Evolutionary conservation across 129 eudicot genomes (phyloP).

Genomic region (Arctium minus): DNA sequence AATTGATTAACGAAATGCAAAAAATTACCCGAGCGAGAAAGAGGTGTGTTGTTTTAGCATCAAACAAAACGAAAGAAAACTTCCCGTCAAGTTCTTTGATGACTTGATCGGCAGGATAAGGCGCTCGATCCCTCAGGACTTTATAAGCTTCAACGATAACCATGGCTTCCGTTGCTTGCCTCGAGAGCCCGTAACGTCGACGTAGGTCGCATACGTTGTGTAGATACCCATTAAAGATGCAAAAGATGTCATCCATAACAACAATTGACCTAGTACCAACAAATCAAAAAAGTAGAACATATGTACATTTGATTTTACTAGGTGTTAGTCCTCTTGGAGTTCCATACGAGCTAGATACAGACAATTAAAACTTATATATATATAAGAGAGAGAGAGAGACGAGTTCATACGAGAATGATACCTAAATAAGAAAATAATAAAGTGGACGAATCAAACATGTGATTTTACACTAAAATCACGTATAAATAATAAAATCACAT

Average conservation of each 20-base stretch:
- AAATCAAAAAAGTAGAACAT: not conserved
- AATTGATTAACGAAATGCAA: not conserved
- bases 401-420: too few species aligned
- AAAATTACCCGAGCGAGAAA: slow-evolving; percentile 42
- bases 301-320: not conserved
- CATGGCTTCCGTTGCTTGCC: slow-evolving; percentile 55
- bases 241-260: slow-evolving; percentile 51
- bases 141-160: slow-evolving; percentile 56
- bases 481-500: too few species aligned
- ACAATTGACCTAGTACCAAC: slow-evolving; percentile 33
- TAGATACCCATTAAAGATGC: slow-evolving; percentile 43
- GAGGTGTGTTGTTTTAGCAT: slow-evolving; percentile 37
- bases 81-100: slow-evolving; percentile 52
- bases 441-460: too few species aligned
- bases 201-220: slow-evolving; percentile 33
- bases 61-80: slow-evolving; percentile 51
- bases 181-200: slow-evolving; percentile 42
- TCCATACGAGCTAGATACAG: not conserved
- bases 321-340: not conserved
- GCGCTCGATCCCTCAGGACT: slow-evolving; percentile 55
- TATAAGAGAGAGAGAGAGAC: too few species aligned
- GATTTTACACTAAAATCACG: too few species aligned
- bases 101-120: slow-evolving; percentile 61
- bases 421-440: too few species aligned
- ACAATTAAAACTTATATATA: too few species aligned